Percentiles rank a stretch among this genome's conserved stretches.
These are phyloP conservation scores for Tetrastigma voinierianum DNA, from an alignment of 164 flowering plant species.

Conservation along the genomic window DNA sequence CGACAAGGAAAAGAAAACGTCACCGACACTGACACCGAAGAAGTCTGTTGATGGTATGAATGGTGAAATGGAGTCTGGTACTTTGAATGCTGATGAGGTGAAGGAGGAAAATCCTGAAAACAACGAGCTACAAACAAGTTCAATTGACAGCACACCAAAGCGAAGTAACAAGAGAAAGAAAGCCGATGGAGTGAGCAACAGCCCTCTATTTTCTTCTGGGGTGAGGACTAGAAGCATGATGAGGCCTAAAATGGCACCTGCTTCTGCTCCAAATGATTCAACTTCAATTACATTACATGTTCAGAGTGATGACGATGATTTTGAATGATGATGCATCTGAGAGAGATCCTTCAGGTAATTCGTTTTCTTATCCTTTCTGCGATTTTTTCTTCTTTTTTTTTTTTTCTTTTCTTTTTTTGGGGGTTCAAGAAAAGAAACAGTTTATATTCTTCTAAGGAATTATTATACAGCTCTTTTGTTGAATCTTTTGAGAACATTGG, in stretches of 20 bases:
- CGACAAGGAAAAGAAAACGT: constrained; percentile 12
- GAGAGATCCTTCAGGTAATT: background rate
- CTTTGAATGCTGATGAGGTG: background rate
- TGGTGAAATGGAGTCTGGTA: background rate
- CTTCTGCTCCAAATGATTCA: no score
- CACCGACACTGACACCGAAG: background rate
- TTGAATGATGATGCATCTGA: background rate
- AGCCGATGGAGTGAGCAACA: constrained; percentile 8
- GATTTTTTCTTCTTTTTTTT: background rate
- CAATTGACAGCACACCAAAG: background rate
- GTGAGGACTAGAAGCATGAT: constrained; percentile 22
- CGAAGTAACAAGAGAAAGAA: constrained; percentile 17
- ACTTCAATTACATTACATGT: background rate
- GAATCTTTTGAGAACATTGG: no score
- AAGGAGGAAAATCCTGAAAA: background rate
- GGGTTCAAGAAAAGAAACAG: background rate
- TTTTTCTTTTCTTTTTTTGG: background rate
- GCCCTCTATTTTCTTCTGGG: background rate
- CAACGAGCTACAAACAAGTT: background rate
- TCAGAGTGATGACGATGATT: background rate
- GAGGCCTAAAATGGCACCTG: constrained; percentile 7
- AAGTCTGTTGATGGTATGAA: background rate
- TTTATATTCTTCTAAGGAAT: no score
- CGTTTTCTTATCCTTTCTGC: background rate
- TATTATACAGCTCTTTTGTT: no score